Conservation (phyloP, 2,329 filamentous ascomycete genomes). For the Xylaria sp. region DNA sequence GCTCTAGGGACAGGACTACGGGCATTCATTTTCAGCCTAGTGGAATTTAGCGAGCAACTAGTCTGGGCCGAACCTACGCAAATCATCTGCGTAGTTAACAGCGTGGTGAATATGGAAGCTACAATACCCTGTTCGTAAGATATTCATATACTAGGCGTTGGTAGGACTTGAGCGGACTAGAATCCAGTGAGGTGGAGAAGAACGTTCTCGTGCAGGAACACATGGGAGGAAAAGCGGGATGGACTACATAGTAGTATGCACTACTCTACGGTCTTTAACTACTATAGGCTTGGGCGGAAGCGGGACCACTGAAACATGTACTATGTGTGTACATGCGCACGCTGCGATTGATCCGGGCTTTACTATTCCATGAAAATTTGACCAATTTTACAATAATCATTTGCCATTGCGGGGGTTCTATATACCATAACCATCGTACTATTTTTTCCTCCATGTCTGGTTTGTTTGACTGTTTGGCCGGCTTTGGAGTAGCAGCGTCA, state of each 20-base stretch:
- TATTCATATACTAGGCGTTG: background rate
- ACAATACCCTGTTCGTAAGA: background rate
- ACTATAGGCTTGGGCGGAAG: background rate
- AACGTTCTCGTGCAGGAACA: conserved; percentile 19
- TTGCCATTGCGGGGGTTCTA: no score
- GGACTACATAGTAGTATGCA: background rate
- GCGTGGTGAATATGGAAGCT: conserved; percentile 1
- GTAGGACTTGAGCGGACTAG: conserved; percentile 6
- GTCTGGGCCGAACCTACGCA: conserved; percentile 1
- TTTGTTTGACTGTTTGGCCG: no score
- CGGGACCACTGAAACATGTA: background rate
- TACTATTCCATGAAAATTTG: background rate
- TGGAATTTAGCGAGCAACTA: background rate
- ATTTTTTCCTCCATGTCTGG: no score
- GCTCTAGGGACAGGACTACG: conserved; percentile 17
- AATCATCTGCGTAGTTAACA: conserved; percentile 9
- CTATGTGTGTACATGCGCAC: background rate
- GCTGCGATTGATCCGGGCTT: background rate
- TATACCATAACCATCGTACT: no score
- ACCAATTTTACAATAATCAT: no score
- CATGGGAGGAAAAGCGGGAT: conserved; percentile 13
- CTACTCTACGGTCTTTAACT: background rate
- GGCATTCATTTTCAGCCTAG: conserved; percentile 4
- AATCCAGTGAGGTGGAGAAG: conserved; percentile 29
- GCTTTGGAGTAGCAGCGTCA: background rate